These are phyloP conservation scores for Aspergillus transmontanensis DNA, from an alignment of 2,329 filamentous ascomycete species.

Conservation along the genomic window DNA sequence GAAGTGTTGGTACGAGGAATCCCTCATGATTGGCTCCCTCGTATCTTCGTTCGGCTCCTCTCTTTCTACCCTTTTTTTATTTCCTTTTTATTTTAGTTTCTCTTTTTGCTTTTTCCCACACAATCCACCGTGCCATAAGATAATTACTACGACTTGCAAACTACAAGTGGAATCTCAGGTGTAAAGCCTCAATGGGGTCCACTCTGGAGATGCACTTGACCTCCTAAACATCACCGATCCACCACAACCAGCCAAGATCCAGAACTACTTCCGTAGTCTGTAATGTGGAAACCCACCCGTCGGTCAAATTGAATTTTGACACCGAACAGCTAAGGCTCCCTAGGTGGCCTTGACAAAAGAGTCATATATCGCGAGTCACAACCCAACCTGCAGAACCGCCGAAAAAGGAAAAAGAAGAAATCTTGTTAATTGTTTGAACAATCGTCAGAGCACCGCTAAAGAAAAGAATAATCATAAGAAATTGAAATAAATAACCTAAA, in stretches of 20 bases:
- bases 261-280: background rate
- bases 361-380: background rate
- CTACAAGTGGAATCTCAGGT: background rate
- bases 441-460: background rate
- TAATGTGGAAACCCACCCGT: background rate
- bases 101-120: background rate
- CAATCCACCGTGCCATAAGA: background rate
- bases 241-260: conserved; percentile 1
- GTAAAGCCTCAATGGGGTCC: conserved; percentile 2
- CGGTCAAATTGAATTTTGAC: background rate
- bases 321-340: background rate
- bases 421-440: background rate
- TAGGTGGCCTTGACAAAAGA: background rate
- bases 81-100: background rate
- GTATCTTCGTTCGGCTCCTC: background rate
- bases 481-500: background rate
- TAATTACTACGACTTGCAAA: background rate
- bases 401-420: too few species aligned
- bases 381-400: background rate
- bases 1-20: background rate
- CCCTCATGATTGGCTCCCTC: background rate
- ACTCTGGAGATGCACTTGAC: conserved; percentile 2
- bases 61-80: background rate
- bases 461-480: background rate
- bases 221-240: background rate